phyloP scores from a whole-genome alignment of 345 rosid genomes.

The Erodium maritimum region DNA sequence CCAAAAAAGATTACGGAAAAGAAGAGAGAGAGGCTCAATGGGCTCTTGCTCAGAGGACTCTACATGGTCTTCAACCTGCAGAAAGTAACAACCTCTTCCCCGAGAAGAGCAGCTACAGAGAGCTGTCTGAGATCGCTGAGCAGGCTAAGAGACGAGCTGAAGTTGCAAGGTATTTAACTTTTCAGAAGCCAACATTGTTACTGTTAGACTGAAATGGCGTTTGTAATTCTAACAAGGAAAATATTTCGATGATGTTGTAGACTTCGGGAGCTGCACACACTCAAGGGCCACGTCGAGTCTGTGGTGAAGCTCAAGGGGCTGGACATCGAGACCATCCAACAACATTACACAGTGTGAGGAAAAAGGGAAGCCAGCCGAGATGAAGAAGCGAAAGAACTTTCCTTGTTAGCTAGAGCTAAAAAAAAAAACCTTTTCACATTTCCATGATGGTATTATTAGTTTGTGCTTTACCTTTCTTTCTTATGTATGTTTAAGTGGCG shows the following conservation, averaged over 20 bases:
- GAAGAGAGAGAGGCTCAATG: slow-evolving; percentile 92
- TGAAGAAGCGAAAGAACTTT: no score
- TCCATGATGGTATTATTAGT: no score
- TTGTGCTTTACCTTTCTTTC: no score
- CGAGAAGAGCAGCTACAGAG: slow-evolving; percentile 58
- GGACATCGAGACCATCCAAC: slow-evolving; percentile 68
- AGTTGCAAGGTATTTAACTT: slow-evolving; percentile 50
- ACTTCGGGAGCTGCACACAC: slow-evolving; percentile 73
- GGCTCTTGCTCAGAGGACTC: slow-evolving; percentile 76
- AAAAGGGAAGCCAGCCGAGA: no score
- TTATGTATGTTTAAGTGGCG: no score
- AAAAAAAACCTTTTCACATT: no score
- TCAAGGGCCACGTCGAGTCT: slow-evolving; percentile 82
- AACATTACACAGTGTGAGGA: slow-evolving; percentile 62
- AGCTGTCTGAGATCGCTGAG: slow-evolving; percentile 72
- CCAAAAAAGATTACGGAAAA: slow-evolving; percentile 76
- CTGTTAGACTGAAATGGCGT: no score
- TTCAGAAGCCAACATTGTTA: no score
- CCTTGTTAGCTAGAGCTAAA: no score
- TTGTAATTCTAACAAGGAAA: neutral
- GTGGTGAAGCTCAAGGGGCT: slow-evolving; percentile 81
- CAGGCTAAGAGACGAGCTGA: slow-evolving; percentile 86
- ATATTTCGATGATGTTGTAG: slow-evolving; percentile 15
- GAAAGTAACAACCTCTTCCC: slow-evolving; percentile 29
- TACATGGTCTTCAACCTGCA: slow-evolving; percentile 68